phyloP scores from a whole-genome alignment of 2,329 filamentous ascomycete species.

The Falciphora oryzae region DNA sequence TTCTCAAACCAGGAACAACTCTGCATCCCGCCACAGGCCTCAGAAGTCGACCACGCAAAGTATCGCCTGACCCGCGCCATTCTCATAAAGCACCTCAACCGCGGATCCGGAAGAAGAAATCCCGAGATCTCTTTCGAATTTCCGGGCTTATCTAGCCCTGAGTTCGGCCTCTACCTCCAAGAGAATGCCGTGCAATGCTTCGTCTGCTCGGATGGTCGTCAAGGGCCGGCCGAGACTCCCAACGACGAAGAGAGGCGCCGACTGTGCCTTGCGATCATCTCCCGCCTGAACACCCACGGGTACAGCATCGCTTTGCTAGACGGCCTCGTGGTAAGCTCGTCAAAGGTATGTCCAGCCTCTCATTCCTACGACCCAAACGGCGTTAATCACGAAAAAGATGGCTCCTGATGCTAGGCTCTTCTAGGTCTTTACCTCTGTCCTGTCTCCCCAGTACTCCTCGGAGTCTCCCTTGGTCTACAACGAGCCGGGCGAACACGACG shows the following conservation, averaged over 20 bases:
- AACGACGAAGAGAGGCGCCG: conserved; percentile 12
- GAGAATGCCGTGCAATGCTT: conserved; percentile 57
- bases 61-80: conserved; percentile 58
- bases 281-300: conserved; percentile 46
- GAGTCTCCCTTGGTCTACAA: background rate
- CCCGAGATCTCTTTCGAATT: conserved; percentile 30
- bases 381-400: background rate
- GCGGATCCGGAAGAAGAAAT: conserved; percentile 6
- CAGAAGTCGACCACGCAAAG: conserved; percentile 32
- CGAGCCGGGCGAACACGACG: too few species aligned
- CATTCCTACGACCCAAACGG: background rate
- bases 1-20: conserved; percentile 52
- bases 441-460: background rate
- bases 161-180: conserved; percentile 51
- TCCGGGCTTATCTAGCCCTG: conserved; percentile 35
- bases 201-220: conserved; percentile 59
- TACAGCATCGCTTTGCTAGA: conserved; percentile 61
- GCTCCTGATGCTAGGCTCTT: background rate
- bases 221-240: background rate
- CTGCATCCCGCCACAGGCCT: conserved; percentile 42
- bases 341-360: conserved; percentile 40
- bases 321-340: conserved; percentile 56
- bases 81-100: conserved; percentile 57
- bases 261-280: conserved; percentile 40
- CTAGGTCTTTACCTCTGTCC: background rate